Percentiles rank a stretch among this genome's conserved stretches.
phyloP scores from a whole-genome alignment of 2,329 filamentous ascomycete genomes.

The Aspergillus hortae region DNA sequence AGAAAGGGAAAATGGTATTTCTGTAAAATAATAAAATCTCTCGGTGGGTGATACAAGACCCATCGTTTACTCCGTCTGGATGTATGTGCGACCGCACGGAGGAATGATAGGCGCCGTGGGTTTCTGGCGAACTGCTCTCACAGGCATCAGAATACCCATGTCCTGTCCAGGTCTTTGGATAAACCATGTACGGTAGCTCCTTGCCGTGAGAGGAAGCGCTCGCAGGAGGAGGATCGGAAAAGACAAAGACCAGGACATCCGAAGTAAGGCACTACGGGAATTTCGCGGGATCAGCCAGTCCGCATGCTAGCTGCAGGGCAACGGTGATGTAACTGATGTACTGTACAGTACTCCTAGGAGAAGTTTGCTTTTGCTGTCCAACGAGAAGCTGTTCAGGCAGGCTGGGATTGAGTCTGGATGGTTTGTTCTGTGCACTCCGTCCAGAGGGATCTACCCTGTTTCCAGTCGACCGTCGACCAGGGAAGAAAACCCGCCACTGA shows the following conservation, averaged over 20 bases:
- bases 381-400: too few relatives aligned
- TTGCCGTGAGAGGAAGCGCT: not conserved
- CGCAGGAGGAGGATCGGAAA: not conserved
- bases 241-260: not conserved
- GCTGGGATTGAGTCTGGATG: not conserved
- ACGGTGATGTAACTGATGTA: not conserved
- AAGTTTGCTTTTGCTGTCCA: too few relatives aligned
- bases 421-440: not conserved
- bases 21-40: too few relatives aligned
- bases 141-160: not conserved
- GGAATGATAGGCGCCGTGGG: not conserved
- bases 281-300: not conserved
- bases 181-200: not conserved
- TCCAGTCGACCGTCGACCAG: not conserved
- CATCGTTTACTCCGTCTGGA: too few relatives aligned
- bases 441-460: not conserved
- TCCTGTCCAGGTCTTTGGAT: not conserved
- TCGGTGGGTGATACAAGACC: too few relatives aligned
- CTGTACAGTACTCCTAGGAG: too few relatives aligned
- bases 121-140: not conserved
- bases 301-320: not conserved
- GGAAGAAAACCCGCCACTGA: not conserved
- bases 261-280: not conserved
- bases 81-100: too few relatives aligned
- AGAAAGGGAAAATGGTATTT: too few relatives aligned